Conservation (phyloP, 768 basidiomycete species). For the Lepiota brunneoincarnata region DNA sequence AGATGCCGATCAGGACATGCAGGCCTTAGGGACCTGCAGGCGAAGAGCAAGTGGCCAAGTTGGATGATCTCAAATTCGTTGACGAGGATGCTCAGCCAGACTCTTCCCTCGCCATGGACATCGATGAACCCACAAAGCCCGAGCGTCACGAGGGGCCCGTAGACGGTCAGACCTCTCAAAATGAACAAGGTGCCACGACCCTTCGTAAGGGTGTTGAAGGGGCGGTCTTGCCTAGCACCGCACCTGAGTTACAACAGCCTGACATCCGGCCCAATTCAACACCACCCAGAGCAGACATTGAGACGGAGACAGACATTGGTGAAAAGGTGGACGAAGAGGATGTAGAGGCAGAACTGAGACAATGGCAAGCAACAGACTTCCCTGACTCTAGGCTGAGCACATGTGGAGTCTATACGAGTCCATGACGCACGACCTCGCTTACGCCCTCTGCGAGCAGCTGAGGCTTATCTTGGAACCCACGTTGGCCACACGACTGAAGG, state of each 20-base stretch:
- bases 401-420: constrained; percentile 94
- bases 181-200: constrained; percentile 22
- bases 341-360: constrained; percentile 49
- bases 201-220: constrained; percentile 38
- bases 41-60: constrained; percentile 78
- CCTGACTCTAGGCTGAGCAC: constrained; percentile 55
- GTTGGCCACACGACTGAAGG: constrained; percentile 87
- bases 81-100: constrained; percentile 49
- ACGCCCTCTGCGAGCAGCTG: constrained; percentile 91
- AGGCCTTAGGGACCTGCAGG: constrained; percentile 87
- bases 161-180: constrained; percentile 18
- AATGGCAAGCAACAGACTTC: constrained; percentile 63
- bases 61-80: constrained; percentile 76
- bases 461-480: constrained; percentile 96
- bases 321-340: constrained; percentile 30
- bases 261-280: constrained; percentile 23
- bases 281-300: constrained; percentile 23
- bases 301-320: constrained; percentile 22
- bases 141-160: constrained; percentile 25
- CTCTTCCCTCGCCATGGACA: constrained; percentile 46
- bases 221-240: constrained; percentile 39
- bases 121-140: constrained; percentile 28
- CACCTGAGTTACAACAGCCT: constrained; percentile 16
- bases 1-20: constrained; percentile 70
- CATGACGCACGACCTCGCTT: constrained; percentile 87